Conservation (phyloP, 164 flowering plant species). For the Berberis thunbergii region DNA sequence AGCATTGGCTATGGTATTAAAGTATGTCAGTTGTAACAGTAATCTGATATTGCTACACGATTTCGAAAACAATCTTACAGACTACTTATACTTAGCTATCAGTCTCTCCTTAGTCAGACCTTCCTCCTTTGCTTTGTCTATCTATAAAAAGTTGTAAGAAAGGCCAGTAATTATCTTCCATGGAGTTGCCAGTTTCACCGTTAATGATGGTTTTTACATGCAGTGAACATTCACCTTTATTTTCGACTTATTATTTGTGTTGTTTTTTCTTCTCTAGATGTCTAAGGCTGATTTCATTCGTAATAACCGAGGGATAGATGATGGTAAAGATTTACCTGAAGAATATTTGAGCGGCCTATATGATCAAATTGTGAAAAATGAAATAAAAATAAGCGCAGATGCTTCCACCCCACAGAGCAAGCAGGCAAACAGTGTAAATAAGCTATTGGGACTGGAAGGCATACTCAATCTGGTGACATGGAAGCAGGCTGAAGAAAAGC, state of each 20-base stretch:
- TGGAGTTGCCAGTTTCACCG: too few relatives aligned
- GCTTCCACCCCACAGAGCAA: slow-evolving; percentile 74
- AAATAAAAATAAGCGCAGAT: slow-evolving; percentile 90
- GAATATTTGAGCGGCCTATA: slow-evolving; percentile 78
- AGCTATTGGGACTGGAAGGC: slow-evolving; percentile 83
- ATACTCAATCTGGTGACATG: slow-evolving; percentile 79
- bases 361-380: slow-evolving; percentile 93
- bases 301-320: slow-evolving; percentile 97
- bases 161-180: too few relatives aligned
- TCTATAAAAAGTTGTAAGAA: too few relatives aligned
- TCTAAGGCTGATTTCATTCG: slow-evolving; percentile 92
- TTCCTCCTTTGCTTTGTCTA: too few relatives aligned
- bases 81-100: too few relatives aligned
- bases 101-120: too few relatives aligned
- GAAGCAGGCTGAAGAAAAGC: slow-evolving; percentile 91
- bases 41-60: too few relatives aligned
- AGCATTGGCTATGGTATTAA: too few relatives aligned
- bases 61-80: too few relatives aligned
- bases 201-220: not conserved
- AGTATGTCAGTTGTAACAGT: too few relatives aligned
- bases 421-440: slow-evolving; percentile 82
- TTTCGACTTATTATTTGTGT: slow-evolving; percentile 12
- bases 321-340: slow-evolving; percentile 94
- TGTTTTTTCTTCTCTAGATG: slow-evolving; percentile 49
- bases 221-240: slow-evolving; percentile 6